Conservation (phyloP, 2,329 filamentous ascomycete genomes). For the Thermomyces lanuginosus region DNA sequence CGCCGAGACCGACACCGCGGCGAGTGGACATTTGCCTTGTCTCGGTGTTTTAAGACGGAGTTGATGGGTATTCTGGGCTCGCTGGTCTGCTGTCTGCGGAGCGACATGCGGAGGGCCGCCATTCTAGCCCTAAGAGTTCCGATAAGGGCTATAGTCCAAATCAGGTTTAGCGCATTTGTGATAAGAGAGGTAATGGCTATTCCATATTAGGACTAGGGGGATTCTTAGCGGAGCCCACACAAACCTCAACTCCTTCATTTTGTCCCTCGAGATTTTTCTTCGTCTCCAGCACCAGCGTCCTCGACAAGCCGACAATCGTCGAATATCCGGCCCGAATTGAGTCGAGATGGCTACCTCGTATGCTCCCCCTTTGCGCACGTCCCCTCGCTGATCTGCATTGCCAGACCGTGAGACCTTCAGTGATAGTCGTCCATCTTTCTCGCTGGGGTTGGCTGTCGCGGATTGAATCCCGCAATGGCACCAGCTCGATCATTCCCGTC, state of each 20-base stretch:
- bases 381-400: constrained; percentile 21
- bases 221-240: constrained; percentile 23
- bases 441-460: constrained; percentile 46
- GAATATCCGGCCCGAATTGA: constrained; percentile 28
- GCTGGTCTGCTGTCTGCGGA: too few relatives aligned
- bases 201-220: too few relatives aligned
- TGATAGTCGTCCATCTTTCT: constrained; percentile 61
- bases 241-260: constrained; percentile 17
- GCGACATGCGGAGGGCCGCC: constrained; percentile 1
- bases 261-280: constrained; percentile 12
- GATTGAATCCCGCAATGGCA: constrained; percentile 31
- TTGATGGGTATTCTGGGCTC: too few relatives aligned
- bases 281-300: constrained; percentile 19
- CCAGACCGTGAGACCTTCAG: constrained; percentile 40
- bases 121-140: constrained; percentile 13
- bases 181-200: constrained; percentile 4
- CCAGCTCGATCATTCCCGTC: constrained; percentile 65
- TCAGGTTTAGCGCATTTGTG: too few relatives aligned
- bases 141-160: constrained; percentile 15
- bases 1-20: constrained; percentile 68
- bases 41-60: too few relatives aligned
- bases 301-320: constrained; percentile 22
- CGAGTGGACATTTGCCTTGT: constrained; percentile 34
- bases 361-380: constrained; percentile 40
- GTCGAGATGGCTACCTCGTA: constrained; percentile 39